Evolutionary conservation across 2,329 filamentous ascomycete species (phyloP).

Genomic region (Juglanconis sp.): DNA sequence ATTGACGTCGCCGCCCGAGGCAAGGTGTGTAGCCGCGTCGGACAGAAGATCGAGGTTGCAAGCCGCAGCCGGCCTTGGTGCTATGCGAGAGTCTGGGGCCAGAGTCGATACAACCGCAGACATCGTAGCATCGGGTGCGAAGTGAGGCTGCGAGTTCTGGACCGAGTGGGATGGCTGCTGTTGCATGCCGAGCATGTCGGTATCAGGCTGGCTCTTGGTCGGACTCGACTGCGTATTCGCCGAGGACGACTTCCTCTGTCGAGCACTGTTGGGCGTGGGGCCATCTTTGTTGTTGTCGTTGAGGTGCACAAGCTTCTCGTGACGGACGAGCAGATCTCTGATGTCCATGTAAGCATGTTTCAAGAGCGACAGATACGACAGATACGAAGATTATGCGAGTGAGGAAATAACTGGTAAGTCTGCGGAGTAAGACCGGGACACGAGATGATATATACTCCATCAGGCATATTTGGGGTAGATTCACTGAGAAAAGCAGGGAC

Average conservation of each 20-base stretch:
- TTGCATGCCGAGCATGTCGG: constrained; percentile 44
- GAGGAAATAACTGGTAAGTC: constrained; percentile 8
- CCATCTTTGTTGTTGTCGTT: constrained; percentile 57
- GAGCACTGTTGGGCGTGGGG: constrained; percentile 20
- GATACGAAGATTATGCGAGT: constrained; percentile 12
- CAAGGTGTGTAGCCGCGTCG: constrained; percentile 52
- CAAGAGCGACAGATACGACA: neutral
- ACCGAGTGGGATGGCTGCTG: constrained; percentile 20
- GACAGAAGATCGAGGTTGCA: constrained; percentile 59
- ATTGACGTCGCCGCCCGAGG: constrained; percentile 52
- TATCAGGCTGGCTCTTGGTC: constrained; percentile 45
- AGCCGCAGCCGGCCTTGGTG: constrained; percentile 41
- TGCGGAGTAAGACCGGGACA: constrained; percentile 11
- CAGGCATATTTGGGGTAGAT: constrained; percentile 1
- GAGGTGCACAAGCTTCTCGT: constrained; percentile 63
- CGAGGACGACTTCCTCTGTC: constrained; percentile 51
- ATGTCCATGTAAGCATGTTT: constrained; percentile 58
- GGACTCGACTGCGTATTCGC: constrained; percentile 43
- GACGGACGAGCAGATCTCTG: constrained; percentile 60
- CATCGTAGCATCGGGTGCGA: constrained; percentile 38
- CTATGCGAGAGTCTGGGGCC: constrained; percentile 45
- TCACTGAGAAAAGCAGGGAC: constrained; percentile 2
- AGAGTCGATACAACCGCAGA: constrained; percentile 36
- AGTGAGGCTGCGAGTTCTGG: constrained; percentile 30
- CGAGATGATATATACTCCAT: constrained; percentile 7